Evolutionary conservation across 305 asterid species (phyloP), one percentile per base, ranked within the genome.

Genomic region (Rubia peregrina): DNA sequence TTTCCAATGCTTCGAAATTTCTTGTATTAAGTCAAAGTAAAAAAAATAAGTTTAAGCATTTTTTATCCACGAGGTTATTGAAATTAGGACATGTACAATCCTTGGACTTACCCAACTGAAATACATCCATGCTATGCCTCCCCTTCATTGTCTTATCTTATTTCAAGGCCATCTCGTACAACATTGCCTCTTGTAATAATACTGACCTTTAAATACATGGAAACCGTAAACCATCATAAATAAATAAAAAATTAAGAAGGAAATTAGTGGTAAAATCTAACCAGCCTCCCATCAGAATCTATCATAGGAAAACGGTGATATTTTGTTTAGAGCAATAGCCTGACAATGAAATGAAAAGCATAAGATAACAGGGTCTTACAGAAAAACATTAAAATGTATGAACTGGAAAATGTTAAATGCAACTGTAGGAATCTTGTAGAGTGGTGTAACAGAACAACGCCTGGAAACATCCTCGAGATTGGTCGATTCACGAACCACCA

Each of bases 391-490:
- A 40, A 40, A 40, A 40, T 40, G 43, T 7, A 40, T 7, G 7
- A 40, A 40, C 43, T 40, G 43, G n/a, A 41, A 36, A 44, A 16
- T n/a, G 40, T 26, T 24, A 26, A 43, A 5, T 22, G 17, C 7
- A 44, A 60, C 44, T 36, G 49, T 7, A 68, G n/a, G n/a, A 36
- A 55, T 59, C 8, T 61, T 59, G 61, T 36, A 71, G 67, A n/a
- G n/a, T n/a, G n/a, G n/a, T n/a, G n/a, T n/a, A n/a, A n/a, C 61
- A 40, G 3, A 26, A 71, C 16, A 51, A 46, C 78, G 88, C 96
- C 88, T 89, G 42, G 92, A 92, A 74, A 89, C 95, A 71, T 92
- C 93, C 83, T 90, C 96, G 24, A 92, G 96, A 86, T 87, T 90
- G 79, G 96, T 88, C 17, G 90, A 82, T 79, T 83, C 86, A 24